These are phyloP conservation scores for Colletotrichum limetticola DNA, from an alignment of 2,329 filamentous ascomycete genomes.

Conservation along the genomic window DNA sequence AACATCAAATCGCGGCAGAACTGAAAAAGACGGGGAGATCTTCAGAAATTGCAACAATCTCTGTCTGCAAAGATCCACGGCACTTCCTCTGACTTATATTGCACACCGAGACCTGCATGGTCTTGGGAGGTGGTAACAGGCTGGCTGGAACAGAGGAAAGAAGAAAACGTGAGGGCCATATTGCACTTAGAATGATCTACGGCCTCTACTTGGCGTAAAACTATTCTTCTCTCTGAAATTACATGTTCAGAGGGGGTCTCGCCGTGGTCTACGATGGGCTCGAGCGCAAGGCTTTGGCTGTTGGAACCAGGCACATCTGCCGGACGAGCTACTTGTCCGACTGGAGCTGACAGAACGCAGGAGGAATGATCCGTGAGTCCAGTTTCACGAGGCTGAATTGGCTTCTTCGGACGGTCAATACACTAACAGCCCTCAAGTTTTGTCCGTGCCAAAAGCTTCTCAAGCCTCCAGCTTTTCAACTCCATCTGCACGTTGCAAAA, in stretches of 20 bases:
- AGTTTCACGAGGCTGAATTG: neutral
- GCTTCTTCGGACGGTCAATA: neutral
- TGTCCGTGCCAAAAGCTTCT: neutral
- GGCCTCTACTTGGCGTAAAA: too few relatives aligned
- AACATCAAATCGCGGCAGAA: too few relatives aligned
- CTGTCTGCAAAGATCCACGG: neutral
- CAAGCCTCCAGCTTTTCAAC: neutral
- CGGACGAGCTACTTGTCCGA: neutral
- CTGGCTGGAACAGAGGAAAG: neutral
- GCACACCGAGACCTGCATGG: neutral
- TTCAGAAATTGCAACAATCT: neutral
- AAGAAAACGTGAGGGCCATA: neutral
- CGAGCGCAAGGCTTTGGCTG: neutral
- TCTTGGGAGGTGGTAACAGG: neutral
- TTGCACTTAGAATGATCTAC: neutral
- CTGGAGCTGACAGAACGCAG: neutral
- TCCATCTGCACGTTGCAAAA: constrained; percentile 10
- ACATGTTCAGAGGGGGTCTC: neutral
- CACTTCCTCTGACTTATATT: neutral
- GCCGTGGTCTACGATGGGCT: neutral
- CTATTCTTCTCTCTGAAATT: neutral
- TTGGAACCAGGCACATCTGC: neutral
- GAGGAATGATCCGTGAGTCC: neutral
- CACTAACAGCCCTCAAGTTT: neutral
- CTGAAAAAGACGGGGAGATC: too few relatives aligned